These are phyloP conservation scores for Verticillium nonalfalfae DNA, from an alignment of 2,329 filamentous ascomycete species.

Conservation along the genomic window DNA sequence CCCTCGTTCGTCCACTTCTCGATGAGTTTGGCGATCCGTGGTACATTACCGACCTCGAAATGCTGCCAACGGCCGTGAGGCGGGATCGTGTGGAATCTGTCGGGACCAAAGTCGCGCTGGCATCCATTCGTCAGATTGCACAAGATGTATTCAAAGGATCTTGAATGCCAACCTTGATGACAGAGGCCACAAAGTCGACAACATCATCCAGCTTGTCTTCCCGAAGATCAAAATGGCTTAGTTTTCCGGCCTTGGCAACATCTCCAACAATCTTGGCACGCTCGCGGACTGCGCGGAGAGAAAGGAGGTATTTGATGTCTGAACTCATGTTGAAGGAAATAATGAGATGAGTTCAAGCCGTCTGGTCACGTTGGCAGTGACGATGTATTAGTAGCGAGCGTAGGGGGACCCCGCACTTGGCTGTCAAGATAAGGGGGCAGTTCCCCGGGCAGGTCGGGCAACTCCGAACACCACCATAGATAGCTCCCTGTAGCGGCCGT, in stretches of 20 bases:
- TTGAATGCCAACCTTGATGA: conserved; percentile 31
- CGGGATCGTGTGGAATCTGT: conserved; percentile 39
- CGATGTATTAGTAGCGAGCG: neutral
- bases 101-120: conserved; percentile 44
- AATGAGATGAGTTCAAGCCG: neutral
- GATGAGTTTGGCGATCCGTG: conserved; percentile 39
- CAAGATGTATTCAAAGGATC: neutral
- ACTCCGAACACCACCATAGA: neutral
- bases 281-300: conserved; percentile 27
- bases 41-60: conserved; percentile 49
- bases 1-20: conserved; percentile 34
- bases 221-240: conserved; percentile 36
- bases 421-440: neutral
- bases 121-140: neutral
- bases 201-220: conserved; percentile 27
- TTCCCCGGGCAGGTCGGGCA: neutral
- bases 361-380: neutral
- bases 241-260: conserved; percentile 26
- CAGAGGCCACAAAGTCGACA: conserved; percentile 32
- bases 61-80: conserved; percentile 57
- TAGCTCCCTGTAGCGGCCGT: neutral
- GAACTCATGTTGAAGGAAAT: conserved; percentile 1
- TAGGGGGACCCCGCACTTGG: neutral
- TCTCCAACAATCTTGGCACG: conserved; percentile 23
- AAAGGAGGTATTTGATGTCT: conserved; percentile 24